phyloP scores from a whole-genome alignment of 805 yeast genomes.

The Debaryomyces maramus region DNA sequence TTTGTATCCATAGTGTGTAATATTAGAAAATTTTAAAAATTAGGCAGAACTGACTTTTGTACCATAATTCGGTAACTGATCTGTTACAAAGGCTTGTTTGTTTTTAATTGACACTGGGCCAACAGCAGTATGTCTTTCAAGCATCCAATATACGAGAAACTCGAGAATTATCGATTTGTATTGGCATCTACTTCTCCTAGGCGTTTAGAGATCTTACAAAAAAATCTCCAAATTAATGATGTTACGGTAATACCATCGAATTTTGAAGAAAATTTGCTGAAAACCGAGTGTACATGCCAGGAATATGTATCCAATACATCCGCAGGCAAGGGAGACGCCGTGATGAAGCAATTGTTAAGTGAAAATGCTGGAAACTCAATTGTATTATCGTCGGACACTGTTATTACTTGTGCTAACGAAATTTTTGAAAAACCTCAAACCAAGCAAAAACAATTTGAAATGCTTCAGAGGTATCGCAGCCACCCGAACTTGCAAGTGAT shows the following conservation, averaged over 20 bases:
- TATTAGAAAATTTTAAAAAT: no score
- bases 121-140: background rate
- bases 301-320: slow-evolving; percentile 74
- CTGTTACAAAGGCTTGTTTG: no score
- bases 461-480: slow-evolving; percentile 26
- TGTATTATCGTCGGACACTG: slow-evolving; percentile 76
- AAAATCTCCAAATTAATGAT: slow-evolving; percentile 52
- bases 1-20: no score
- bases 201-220: slow-evolving; percentile 63
- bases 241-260: slow-evolving; percentile 56
- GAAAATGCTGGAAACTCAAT: slow-evolving; percentile 19
- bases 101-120: no score
- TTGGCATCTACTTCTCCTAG: slow-evolving; percentile 88
- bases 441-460: slow-evolving; percentile 25
- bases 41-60: no score
- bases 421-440: slow-evolving; percentile 77
- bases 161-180: slow-evolving; percentile 37
- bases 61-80: no score
- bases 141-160: slow-evolving; percentile 7
- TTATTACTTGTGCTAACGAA: slow-evolving; percentile 55
- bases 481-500: slow-evolving; percentile 28
- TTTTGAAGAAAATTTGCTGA: slow-evolving; percentile 76
- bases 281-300: slow-evolving; percentile 44
- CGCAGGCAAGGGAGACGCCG: slow-evolving; percentile 61
- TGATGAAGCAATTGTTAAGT: slow-evolving; percentile 44